phyloP scores from a whole-genome alignment of 306 rosid genomes.

The Dicorynia guianensis region DNA sequence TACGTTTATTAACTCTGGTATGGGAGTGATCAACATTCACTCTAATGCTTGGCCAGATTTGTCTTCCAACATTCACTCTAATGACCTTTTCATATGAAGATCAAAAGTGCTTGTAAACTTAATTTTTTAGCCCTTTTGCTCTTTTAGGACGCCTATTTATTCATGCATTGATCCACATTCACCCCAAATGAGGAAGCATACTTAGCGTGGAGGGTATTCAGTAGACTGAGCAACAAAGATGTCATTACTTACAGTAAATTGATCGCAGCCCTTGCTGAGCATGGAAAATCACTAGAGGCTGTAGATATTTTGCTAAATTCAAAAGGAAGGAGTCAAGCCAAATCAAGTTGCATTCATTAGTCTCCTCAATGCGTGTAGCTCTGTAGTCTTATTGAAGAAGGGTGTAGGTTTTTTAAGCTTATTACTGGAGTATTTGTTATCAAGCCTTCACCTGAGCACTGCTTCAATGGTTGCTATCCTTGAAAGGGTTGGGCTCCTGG shows the following conservation, averaged over 20 bases:
- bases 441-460: slow-evolving; percentile 66
- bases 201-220: slow-evolving; percentile 61
- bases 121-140: no score
- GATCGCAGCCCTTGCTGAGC: slow-evolving; percentile 70
- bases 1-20: no score
- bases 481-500: slow-evolving; percentile 71
- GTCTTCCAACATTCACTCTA: no score
- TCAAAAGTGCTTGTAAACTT: no score
- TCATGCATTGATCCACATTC: slow-evolving; percentile 78
- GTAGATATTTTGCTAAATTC: slow-evolving; percentile 67
- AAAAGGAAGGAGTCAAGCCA: slow-evolving; percentile 65
- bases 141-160: slow-evolving; percentile 59
- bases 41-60: no score
- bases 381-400: slow-evolving; percentile 67
- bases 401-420: slow-evolving; percentile 62
- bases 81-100: no score
- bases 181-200: slow-evolving; percentile 67
- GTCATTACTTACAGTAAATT: slow-evolving; percentile 63
- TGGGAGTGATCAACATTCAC: no score
- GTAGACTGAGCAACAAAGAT: slow-evolving; percentile 62
- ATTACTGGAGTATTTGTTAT: slow-evolving; percentile 63
- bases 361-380: slow-evolving; percentile 71
- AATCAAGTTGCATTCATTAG: slow-evolving; percentile 66
- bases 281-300: slow-evolving; percentile 68
- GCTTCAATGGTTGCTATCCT: slow-evolving; percentile 77